These are phyloP conservation scores for Leccinum solheimii DNA, from an alignment of 1,284 basidiomycete species.

Conservation along the genomic window DNA sequence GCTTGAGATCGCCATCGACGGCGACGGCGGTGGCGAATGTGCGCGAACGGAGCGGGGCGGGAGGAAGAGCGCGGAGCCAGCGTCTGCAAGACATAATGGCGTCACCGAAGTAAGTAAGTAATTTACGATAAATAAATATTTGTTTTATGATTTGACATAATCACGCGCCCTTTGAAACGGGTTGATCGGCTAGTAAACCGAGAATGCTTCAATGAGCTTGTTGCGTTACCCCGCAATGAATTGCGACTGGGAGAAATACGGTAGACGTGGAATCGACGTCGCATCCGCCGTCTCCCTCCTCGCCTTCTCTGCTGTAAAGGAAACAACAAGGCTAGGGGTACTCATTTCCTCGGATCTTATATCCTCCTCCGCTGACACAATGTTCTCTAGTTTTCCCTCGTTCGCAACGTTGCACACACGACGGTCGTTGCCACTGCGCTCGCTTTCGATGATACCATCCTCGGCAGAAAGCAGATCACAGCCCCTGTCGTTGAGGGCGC, in stretches of 20 bases:
- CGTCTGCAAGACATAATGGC: constrained; percentile 21
- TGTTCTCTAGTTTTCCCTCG: constrained; percentile 60
- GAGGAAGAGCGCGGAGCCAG: constrained; percentile 9
- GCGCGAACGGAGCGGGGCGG: constrained; percentile 15
- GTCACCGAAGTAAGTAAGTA: constrained; percentile 1
- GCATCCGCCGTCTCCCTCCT: constrained; percentile 61
- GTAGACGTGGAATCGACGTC: constrained; percentile 60
- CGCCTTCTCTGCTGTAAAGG: constrained; percentile 67
- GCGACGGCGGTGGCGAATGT: constrained; percentile 40
- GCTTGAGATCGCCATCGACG: constrained; percentile 45
- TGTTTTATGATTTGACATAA: constrained; percentile 2
- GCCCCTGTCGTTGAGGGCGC: constrained; percentile 57
- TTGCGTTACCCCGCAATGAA: constrained; percentile 23
- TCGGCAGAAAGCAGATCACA: constrained; percentile 59
- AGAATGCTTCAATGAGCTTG: background rate
- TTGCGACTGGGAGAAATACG: constrained; percentile 58
- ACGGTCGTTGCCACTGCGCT: constrained; percentile 57
- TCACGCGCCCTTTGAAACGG: constrained; percentile 24
- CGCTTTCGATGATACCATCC: constrained; percentile 61
- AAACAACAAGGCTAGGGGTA: constrained; percentile 66
- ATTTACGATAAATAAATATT: background rate
- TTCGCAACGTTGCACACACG: constrained; percentile 58
- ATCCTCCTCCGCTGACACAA: constrained; percentile 23
- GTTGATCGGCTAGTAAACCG: background rate
- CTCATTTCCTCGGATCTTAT: background rate